Evolutionary conservation across 345 rosid species (phyloP).

Genomic region (Citrus australasica): DNA sequence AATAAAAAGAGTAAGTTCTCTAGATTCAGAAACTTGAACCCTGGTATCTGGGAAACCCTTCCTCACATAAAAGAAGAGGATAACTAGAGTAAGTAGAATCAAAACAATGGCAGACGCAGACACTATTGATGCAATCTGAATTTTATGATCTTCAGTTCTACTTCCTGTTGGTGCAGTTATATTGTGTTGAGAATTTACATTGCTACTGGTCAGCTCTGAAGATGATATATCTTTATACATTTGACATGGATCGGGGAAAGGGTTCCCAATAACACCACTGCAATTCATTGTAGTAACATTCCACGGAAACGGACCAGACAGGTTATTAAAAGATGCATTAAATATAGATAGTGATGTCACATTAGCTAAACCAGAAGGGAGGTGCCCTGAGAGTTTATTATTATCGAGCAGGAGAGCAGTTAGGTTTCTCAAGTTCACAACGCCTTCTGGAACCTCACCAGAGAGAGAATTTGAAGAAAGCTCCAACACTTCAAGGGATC

Average conservation of each 20-base stretch:
- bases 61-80: conserved; percentile 25
- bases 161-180: background rate
- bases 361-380: conserved; percentile 8
- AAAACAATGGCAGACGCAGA: conserved; percentile 29
- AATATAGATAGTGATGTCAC: conserved; percentile 3
- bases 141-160: background rate
- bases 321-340: conserved; percentile 9
- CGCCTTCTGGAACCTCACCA: conserved; percentile 3
- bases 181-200: background rate
- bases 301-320: background rate
- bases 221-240: background rate
- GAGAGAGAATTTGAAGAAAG: conserved; percentile 11
- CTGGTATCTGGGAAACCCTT: conserved; percentile 16
- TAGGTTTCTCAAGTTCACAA: conserved; percentile 11
- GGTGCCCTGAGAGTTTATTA: conserved; percentile 12
- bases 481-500: conserved; percentile 1
- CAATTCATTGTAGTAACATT: conserved; percentile 13
- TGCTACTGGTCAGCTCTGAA: background rate
- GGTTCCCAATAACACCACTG: conserved; percentile 5
- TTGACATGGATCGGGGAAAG: background rate
- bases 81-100: conserved; percentile 21
- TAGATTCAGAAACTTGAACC: conserved; percentile 22
- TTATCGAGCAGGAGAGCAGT: conserved; percentile 18
- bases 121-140: conserved; percentile 34
- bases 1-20: conserved; percentile 23